phyloP scores from a whole-genome alignment of 768 basidiomycete species.

The Suillus cothurnatus region DNA sequence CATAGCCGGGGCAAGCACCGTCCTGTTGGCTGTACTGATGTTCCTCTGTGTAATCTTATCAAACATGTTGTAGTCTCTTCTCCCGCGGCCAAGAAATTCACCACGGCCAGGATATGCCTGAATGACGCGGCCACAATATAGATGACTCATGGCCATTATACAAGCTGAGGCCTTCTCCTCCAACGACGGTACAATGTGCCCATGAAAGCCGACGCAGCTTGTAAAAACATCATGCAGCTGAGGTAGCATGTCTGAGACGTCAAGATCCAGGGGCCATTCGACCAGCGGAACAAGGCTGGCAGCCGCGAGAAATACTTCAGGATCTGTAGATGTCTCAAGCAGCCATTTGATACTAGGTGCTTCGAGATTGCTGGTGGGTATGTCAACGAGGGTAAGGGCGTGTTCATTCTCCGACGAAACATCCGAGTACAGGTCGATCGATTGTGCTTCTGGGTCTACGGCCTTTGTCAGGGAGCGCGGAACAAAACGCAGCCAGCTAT shows the following conservation, averaged over 20 bases:
- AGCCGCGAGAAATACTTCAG: background rate
- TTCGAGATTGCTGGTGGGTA: background rate
- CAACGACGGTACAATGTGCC: background rate
- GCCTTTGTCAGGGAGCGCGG: background rate
- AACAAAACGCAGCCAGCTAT: background rate
- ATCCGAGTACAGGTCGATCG: background rate
- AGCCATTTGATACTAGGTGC: conserved; percentile 12
- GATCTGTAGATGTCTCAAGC: background rate
- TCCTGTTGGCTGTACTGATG: rapidly evolving
- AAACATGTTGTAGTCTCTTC: background rate
- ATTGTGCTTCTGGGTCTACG: background rate
- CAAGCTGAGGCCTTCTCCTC: background rate
- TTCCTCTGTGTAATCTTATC: rapidly evolving
- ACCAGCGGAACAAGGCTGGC: background rate
- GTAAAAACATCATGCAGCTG: background rate
- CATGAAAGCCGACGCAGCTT: background rate
- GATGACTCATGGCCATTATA: background rate
- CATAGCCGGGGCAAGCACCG: background rate
- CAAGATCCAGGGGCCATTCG: background rate
- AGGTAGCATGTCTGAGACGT: background rate
- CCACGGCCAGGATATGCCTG: background rate
- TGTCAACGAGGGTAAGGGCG: background rate
- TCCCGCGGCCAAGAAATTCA: background rate
- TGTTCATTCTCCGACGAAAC: background rate
- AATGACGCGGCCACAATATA: background rate